These are phyloP conservation scores for Myxozyma sirexii DNA, from an alignment of 805 yeast species.

Conservation along the genomic window DNA sequence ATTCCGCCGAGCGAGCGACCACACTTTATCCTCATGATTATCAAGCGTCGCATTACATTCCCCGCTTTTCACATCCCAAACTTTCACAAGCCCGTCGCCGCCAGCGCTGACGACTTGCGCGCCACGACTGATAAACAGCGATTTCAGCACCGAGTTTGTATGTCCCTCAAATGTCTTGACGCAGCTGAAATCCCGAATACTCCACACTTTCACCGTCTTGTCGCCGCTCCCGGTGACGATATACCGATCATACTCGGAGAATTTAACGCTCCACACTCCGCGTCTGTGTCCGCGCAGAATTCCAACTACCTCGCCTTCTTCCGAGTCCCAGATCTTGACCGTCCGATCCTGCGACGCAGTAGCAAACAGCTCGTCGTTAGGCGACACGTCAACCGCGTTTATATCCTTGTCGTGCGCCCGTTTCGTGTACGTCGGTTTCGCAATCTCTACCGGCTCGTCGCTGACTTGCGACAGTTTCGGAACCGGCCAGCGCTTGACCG, in stretches of 20 bases:
- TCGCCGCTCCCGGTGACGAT: constrained; percentile 90
- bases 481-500: constrained; percentile 82
- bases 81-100: constrained; percentile 90
- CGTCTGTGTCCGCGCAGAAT: constrained; percentile 87
- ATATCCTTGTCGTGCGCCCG: constrained; percentile 97
- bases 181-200: constrained; percentile 73
- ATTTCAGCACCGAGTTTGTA: constrained; percentile 86
- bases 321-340: constrained; percentile 85
- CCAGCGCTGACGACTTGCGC: constrained; percentile 73
- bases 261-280: constrained; percentile 90
- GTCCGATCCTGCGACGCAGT: constrained; percentile 94
- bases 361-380: constrained; percentile 84
- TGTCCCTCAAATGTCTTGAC: constrained; percentile 89
- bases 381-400: constrained; percentile 85
- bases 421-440: constrained; percentile 79
- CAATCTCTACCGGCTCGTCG: constrained; percentile 33
- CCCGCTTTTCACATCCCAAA: constrained; percentile 80
- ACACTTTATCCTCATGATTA: constrained; percentile 88
- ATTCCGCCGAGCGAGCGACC: constrained; percentile 75
- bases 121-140: constrained; percentile 65
- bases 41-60: constrained; percentile 85
- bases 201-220: constrained; percentile 88
- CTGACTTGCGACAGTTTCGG: constrained; percentile 46
- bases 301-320: constrained; percentile 84
- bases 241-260: constrained; percentile 76